Conservation (phyloP, 768 basidiomycete species). For the Mycena albidolilacea region DNA sequence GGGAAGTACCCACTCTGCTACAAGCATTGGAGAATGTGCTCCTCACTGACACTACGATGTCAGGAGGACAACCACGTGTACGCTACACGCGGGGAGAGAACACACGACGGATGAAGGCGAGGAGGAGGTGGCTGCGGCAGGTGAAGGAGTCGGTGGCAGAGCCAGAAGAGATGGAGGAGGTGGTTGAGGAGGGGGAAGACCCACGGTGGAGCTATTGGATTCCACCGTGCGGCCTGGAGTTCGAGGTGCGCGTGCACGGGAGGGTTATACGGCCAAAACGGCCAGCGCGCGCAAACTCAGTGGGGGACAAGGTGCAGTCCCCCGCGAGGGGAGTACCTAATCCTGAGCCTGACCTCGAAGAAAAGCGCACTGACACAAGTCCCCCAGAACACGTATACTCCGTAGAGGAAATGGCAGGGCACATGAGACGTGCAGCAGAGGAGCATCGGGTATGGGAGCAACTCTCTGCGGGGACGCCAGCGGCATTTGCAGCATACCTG, state of each 20-base stretch:
- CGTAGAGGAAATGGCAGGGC: constrained; percentile 39
- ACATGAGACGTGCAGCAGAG: neutral
- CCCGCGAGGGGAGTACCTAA: too few relatives aligned
- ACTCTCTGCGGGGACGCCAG: neutral
- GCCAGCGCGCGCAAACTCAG: neutral
- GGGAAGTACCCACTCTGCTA: neutral
- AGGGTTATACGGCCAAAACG: constrained; percentile 14
- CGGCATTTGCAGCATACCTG: neutral
- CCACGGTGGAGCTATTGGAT: constrained; percentile 13
- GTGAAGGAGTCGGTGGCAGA: too few relatives aligned
- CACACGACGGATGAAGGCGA: too few relatives aligned
- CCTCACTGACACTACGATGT: too few relatives aligned
- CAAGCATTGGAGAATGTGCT: too few relatives aligned
- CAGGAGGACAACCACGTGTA: too few relatives aligned
- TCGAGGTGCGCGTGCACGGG: constrained; percentile 17
- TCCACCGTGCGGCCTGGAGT: constrained; percentile 11
- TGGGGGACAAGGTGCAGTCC: too few relatives aligned
- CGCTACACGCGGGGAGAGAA: too few relatives aligned
- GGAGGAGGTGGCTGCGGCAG: too few relatives aligned
- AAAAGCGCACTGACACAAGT: constrained; percentile 36
- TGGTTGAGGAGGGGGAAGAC: neutral
- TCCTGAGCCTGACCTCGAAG: constrained; percentile 46
- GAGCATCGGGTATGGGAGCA: neutral
- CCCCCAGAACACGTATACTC: neutral
- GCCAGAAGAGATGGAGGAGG: neutral